Conservation (phyloP, 345 rosid genomes). For the Stellera chamaejasme region DNA sequence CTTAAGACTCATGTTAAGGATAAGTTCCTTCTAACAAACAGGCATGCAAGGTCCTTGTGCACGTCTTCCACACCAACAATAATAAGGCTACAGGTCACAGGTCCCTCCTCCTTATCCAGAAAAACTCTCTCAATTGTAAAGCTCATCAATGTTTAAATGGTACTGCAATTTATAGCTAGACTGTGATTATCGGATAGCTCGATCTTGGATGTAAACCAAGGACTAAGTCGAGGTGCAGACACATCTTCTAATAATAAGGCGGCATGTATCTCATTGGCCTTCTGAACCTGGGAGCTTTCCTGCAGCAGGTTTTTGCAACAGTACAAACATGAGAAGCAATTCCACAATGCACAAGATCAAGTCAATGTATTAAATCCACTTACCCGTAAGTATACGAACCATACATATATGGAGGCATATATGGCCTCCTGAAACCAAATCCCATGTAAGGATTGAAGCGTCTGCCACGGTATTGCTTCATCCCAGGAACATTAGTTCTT, state of each 20-base stretch:
- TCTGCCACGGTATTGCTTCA: conserved; percentile 81
- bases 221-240: neutral
- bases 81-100: no score
- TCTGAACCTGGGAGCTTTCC: conserved; percentile 87
- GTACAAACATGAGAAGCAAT: neutral
- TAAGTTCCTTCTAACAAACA: no score
- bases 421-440: conserved; percentile 62
- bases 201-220: neutral
- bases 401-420: conserved; percentile 64
- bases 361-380: conserved; percentile 11
- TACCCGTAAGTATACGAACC: conserved; percentile 93
- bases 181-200: no score
- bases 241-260: conserved; percentile 63
- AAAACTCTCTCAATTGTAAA: no score
- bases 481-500: conserved; percentile 91
- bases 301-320: conserved; percentile 24
- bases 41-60: no score
- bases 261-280: conserved; percentile 92
- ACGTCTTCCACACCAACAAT: no score
- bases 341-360: neutral
- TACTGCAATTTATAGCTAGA: no score
- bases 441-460: conserved; percentile 73
- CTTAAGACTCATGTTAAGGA: no score
- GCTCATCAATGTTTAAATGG: no score
- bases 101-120: no score